Evolutionary conservation across 176 grass and related monocot species (phyloP).

Genomic region (Echinochloa phyllopogon): DNA sequence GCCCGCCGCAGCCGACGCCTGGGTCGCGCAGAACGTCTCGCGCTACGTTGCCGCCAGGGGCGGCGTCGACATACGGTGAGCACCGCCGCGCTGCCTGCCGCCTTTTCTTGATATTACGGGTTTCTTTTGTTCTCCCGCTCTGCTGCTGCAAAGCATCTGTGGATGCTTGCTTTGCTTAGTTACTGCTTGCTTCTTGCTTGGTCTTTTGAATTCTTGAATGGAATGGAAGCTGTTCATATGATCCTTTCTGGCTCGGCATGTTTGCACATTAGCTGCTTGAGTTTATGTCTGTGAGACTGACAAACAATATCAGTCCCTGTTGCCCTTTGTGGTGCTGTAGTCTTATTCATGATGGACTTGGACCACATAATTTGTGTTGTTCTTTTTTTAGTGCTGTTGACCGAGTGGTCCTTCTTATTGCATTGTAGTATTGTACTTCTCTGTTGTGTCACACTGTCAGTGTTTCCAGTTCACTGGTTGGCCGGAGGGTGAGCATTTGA

Average conservation of each 20-base stretch:
- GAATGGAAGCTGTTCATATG: background rate
- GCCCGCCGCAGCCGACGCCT: background rate
- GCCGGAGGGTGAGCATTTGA: background rate
- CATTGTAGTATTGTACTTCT: background rate
- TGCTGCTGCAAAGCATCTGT: background rate
- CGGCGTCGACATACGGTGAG: conserved; percentile 24
- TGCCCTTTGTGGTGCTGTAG: background rate
- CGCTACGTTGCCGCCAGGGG: background rate
- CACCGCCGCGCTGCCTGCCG: background rate
- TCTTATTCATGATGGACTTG: background rate
- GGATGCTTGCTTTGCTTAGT: background rate
- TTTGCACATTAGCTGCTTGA: background rate
- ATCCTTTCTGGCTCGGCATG: background rate
- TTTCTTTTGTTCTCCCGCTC: background rate
- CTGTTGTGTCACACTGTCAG: background rate
- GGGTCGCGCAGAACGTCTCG: conserved; percentile 16
- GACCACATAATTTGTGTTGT: background rate
- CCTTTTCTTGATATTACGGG: background rate
- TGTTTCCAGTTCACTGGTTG: background rate
- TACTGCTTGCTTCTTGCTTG: background rate
- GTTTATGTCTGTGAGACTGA: background rate
- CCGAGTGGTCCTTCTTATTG: background rate
- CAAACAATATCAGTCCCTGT: background rate
- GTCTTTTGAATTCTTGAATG: background rate
- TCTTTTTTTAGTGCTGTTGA: conserved; percentile 6